These are phyloP conservation scores for Cyclotella kingstonii DNA, from an alignment of 108 stramenopile genomes.

Conservation along the genomic window DNA sequence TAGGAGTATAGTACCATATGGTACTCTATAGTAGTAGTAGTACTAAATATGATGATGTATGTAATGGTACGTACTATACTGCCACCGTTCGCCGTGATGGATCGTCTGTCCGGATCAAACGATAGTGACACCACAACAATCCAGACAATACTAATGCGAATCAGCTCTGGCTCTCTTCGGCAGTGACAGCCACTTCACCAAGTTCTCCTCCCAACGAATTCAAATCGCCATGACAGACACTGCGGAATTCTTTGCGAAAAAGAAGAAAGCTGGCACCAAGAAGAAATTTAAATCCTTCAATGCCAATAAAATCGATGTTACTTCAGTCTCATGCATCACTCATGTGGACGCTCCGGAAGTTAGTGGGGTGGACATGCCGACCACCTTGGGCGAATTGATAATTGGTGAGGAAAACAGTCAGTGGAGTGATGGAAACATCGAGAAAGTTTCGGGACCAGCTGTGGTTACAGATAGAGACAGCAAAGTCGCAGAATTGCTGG, in stretches of 20 bases:
- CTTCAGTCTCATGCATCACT: slow-evolving; percentile 52
- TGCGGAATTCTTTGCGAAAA: slow-evolving; percentile 78
- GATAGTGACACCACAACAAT: too few relatives aligned
- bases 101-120: too few relatives aligned
- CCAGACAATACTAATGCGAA: too few relatives aligned
- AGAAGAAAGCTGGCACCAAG: slow-evolving; percentile 81
- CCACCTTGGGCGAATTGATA: slow-evolving; percentile 15
- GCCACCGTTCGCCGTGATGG: too few relatives aligned
- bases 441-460: not conserved
- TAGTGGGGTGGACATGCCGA: slow-evolving; percentile 26
- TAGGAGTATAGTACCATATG: too few relatives aligned
- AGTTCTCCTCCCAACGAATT: not conserved
- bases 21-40: too few relatives aligned
- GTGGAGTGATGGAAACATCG: slow-evolving; percentile 60
- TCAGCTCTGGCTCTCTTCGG: too few relatives aligned
- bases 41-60: too few relatives aligned
- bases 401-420: slow-evolving; percentile 34
- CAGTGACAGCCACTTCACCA: too few relatives aligned
- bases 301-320: slow-evolving; percentile 84
- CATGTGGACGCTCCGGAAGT: slow-evolving; percentile 79
- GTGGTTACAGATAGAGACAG: slow-evolving; percentile 26
- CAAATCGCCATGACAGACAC: slow-evolving; percentile 81
- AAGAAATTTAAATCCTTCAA: slow-evolving; percentile 87
- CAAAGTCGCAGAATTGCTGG: slow-evolving; percentile 62
- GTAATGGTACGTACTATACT: too few relatives aligned